phyloP scores from a whole-genome alignment of 106 monocot genomes.

The Dendrobium chrysotoxum region DNA sequence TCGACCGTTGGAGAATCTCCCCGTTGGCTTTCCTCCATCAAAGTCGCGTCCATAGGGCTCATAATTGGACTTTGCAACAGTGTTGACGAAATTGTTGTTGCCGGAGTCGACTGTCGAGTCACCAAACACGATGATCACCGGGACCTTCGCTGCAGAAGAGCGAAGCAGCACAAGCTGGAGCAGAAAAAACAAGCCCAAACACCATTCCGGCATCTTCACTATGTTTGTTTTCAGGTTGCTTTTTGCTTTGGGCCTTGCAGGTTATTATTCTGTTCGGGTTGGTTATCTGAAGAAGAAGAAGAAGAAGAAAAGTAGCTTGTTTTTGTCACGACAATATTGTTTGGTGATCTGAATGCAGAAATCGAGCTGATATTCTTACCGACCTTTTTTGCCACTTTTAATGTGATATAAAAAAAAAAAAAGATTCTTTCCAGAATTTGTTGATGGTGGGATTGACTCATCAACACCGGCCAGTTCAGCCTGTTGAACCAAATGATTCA shows the following conservation, averaged over 20 bases:
- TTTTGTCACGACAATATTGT: background rate
- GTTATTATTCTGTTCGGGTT: background rate
- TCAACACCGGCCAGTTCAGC: too few species aligned
- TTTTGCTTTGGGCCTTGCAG: too few species aligned
- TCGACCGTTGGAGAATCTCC: constrained; percentile 62
- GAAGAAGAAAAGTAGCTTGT: background rate
- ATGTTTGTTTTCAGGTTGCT: background rate
- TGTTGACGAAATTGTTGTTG: constrained; percentile 52
- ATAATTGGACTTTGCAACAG: constrained; percentile 41
- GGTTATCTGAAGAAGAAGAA: background rate
- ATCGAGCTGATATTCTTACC: background rate
- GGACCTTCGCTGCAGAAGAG: background rate
- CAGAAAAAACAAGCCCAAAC: background rate
- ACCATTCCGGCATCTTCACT: background rate
- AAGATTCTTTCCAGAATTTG: too few species aligned
- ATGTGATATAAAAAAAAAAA: too few species aligned
- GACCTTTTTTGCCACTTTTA: background rate
- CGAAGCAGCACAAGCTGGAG: background rate
- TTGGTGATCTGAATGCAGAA: background rate
- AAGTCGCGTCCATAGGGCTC: constrained; percentile 55
- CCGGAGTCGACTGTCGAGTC: constrained; percentile 58
- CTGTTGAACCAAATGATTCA: too few species aligned
- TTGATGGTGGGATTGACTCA: too few species aligned
- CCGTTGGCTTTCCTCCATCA: constrained; percentile 31
- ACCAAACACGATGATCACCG: constrained; percentile 46